Conservation (phyloP, 148 eudicot genomes). For the Cornus suecica region DNA sequence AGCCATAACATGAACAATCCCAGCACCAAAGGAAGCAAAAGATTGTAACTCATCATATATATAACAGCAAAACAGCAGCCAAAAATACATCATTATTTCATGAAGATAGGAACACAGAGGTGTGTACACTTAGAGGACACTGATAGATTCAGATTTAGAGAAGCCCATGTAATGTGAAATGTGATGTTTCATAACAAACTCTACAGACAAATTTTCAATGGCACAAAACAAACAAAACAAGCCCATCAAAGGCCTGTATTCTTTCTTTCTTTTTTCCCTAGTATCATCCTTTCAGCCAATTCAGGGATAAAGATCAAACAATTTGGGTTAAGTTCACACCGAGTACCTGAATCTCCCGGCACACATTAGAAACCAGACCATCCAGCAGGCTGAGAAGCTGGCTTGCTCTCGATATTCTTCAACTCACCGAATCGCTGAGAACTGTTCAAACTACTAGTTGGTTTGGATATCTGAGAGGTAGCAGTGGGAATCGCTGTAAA, state of each 20-base stretch:
- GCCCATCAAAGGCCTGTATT: background rate
- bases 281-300: background rate
- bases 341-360: slow-evolving; percentile 7
- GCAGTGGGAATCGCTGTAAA: slow-evolving; percentile 68
- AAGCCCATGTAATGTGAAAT: background rate
- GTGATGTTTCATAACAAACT: background rate
- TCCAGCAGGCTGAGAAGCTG: slow-evolving; percentile 81
- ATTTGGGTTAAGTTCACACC: background rate
- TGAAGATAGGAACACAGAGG: background rate
- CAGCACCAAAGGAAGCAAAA: too few species aligned
- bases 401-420: slow-evolving; percentile 51
- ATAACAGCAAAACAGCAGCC: too few species aligned
- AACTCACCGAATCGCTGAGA: slow-evolving; percentile 58
- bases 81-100: too few species aligned
- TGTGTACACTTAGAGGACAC: background rate
- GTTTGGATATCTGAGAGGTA: slow-evolving; percentile 41
- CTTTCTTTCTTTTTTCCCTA: background rate
- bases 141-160: background rate
- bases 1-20: too few species aligned
- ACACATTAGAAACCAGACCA: slow-evolving; percentile 86
- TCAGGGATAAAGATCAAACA: background rate
- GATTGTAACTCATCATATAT: too few species aligned
- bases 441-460: slow-evolving; percentile 41
- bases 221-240: slow-evolving; percentile 7
- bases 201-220: background rate